Evolutionary conservation across 805 yeast species (phyloP), one percentile per base, ranked within the genome.

Genomic region (Cyberlindnera suaveolens): DNA sequence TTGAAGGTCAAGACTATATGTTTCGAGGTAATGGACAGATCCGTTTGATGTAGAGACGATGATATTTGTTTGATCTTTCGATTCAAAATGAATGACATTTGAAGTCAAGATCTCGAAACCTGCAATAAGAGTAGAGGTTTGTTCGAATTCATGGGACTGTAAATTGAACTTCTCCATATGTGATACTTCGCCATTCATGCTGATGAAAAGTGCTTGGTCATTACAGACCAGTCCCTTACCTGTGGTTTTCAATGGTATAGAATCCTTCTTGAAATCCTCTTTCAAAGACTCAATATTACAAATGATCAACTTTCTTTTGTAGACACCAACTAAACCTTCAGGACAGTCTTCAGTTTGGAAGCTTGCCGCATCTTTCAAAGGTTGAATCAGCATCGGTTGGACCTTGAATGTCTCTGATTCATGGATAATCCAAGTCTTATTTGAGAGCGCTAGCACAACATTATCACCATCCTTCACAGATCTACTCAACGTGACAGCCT

Each of bases 311-410:
- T 65, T 70, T 35, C 67, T 68, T 3, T 72, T 76, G 32, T 67
- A 66, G 15, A 85, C 67, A 0, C 85, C 89, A 23, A 87, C 78
- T 3, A 82, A 64, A 2, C 91, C 91, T 39, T 71, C 68, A 1
- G 67, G 65, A 43, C 75, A 67, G 46, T 85, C 93, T 45, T 77
- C 85, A 36, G 86, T 79, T 17, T 65, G 65, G 54, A 87, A 80
- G 0, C 78, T 64, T 9, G 77, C 63, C 0, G 81, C 83, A 31
- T 62, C 60, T 9, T 61, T 61, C 27, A 80, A 65, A 13, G 51
- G 50, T 14, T 60, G 61, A 2, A 51, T 37, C 8, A 59, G 32
- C 2, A 66, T 10, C 4, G 67, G 65, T 34, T 60, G 57, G 11
- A 66, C 51, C 37, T 56, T 54, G 15, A 56, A 45, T 3, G 51